Percentiles rank a stretch among this genome's conserved stretches.
Evolutionary conservation across 2,329 filamentous ascomycete species (phyloP).

Genomic region (Fusarium tricinctum): DNA sequence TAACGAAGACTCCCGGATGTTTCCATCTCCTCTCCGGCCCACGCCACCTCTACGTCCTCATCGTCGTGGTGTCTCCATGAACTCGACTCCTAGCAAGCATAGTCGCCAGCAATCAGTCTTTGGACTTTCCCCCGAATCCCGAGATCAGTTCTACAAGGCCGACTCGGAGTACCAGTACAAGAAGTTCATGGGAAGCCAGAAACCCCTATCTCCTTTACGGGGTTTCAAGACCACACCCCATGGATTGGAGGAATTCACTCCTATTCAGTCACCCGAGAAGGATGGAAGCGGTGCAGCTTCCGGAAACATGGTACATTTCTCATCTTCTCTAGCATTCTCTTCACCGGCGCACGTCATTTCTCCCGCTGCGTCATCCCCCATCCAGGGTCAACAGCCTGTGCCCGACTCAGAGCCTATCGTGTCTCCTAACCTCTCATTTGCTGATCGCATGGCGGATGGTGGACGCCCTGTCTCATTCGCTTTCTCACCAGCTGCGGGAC

Average conservation of each 20-base stretch:
- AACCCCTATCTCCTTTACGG: background rate
- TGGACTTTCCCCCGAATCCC: background rate
- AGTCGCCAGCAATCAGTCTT: background rate
- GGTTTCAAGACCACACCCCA: background rate
- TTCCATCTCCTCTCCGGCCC: background rate
- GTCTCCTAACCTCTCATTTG: slow-evolving; percentile 12
- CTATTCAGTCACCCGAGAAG: slow-evolving; percentile 20
- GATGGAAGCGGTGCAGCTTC: background rate
- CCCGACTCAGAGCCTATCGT: slow-evolving; percentile 8
- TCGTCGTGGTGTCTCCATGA: slow-evolving; percentile 11
- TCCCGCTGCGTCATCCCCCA: slow-evolving; percentile 15
- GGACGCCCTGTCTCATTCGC: slow-evolving; percentile 5
- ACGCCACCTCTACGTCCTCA: slow-evolving; percentile 19
- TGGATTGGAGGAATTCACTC: slow-evolving; percentile 15
- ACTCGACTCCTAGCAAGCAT: background rate
- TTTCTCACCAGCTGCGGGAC: slow-evolving; percentile 20
- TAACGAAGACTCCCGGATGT: slow-evolving; percentile 12
- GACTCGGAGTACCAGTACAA: background rate
- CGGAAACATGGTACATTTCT: slow-evolving; percentile 17
- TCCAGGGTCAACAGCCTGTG: slow-evolving; percentile 9
- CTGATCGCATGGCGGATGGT: slow-evolving; percentile 17
- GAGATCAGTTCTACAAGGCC: background rate
- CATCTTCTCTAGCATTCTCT: background rate
- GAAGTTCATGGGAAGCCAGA: background rate
- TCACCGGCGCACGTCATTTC: slow-evolving; percentile 4